Evolutionary conservation across 2,329 filamentous ascomycete genomes (phyloP).

Genomic region (Akanthomyces uredinophilus): DNA sequence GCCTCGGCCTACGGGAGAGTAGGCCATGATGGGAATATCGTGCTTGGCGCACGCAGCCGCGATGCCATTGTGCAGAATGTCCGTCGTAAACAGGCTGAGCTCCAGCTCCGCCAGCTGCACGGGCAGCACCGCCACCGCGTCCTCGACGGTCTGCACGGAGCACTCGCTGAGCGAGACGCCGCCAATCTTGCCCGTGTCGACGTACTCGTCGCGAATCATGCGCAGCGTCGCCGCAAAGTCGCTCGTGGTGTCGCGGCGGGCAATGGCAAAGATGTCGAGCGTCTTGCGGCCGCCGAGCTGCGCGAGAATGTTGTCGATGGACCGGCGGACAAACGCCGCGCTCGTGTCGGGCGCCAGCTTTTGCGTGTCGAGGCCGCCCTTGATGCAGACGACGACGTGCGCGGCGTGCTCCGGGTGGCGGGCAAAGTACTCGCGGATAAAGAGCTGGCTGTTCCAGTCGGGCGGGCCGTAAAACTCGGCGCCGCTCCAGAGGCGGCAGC

Average conservation of each 20-base stretch:
- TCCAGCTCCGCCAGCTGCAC: constrained; percentile 50
- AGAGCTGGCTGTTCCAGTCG: constrained; percentile 52
- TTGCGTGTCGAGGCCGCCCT: constrained; percentile 44
- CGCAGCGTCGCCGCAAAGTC: constrained; percentile 41
- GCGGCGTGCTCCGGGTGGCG: constrained; percentile 59
- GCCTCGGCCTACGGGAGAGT: constrained; percentile 63
- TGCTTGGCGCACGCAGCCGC: constrained; percentile 54
- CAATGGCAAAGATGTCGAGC: constrained; percentile 56
- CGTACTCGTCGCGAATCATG: constrained; percentile 42
- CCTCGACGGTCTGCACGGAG: constrained; percentile 42
- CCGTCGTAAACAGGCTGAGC: constrained; percentile 44
- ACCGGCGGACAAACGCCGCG: constrained; percentile 48
- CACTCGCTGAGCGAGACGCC: constrained; percentile 50
- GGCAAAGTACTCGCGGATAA: constrained; percentile 58
- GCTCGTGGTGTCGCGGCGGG: constrained; percentile 48
- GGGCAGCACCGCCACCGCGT: constrained; percentile 39
- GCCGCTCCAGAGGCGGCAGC: constrained; percentile 54
- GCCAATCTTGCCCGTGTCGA: constrained; percentile 47
- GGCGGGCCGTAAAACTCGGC: constrained; percentile 61
- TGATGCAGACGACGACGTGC: constrained; percentile 58
- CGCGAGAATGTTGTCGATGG: constrained; percentile 51
- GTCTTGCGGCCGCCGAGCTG: constrained; percentile 51
- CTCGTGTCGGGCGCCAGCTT: constrained; percentile 43
- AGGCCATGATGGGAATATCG: constrained; percentile 65
- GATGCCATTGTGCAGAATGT: constrained; percentile 47